Base-by-base conservation (phyloP, 352 stramenopile genomes). In the Aphanomyces euteiches region DNA sequence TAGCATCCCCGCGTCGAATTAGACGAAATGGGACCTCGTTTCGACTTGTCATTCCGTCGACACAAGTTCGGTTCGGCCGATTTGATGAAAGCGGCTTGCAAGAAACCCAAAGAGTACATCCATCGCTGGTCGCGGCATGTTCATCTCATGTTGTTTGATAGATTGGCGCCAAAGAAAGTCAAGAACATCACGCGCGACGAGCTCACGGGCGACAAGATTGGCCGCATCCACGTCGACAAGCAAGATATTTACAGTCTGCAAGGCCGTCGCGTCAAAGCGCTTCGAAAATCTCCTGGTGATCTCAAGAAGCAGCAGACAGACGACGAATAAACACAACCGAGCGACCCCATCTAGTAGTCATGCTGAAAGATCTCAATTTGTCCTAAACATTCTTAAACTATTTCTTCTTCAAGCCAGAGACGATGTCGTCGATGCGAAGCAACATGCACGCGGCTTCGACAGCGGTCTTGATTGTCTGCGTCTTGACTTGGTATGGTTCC, bases 401-500 rank as follows among this genome's bases (percentile, higher is more conserved):
- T 50, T 94, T 93, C 77, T 98, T 98, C 71, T 98, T 97, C 61
- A 98, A 93, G 47, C 98, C 98, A 59, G 96, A 99, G 39, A 99
- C 97, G 78, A 99, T 99, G 80, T 99, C 98, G 81, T 99, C 98
- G 80, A 99, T 99, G 70, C 98, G 94, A 72, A 97, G 78, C 70
- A 98, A 83, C 84, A 99, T 98, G 78, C 95, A 99, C 53, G 96
- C 95, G 70, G 94, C 97, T 78, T 99, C 98, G 72, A 99, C 96
- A 13, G 97, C 96, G 47, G 97, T 99, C 85, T 99, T 99, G 83
- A 99, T 99, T 34, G 97, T 98, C 90, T 99, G 97, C 54, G 97
- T 98, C 84, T 99, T 99, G 71, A 99, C 97, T 78, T 96, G 88
- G 78, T 98, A 99, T n/a, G 97, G 96, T 75, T 99, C 98, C 96